Conservation (phyloP, 2,329 filamentous ascomycete species). For the Pseudogymnoascus sp. region DNA sequence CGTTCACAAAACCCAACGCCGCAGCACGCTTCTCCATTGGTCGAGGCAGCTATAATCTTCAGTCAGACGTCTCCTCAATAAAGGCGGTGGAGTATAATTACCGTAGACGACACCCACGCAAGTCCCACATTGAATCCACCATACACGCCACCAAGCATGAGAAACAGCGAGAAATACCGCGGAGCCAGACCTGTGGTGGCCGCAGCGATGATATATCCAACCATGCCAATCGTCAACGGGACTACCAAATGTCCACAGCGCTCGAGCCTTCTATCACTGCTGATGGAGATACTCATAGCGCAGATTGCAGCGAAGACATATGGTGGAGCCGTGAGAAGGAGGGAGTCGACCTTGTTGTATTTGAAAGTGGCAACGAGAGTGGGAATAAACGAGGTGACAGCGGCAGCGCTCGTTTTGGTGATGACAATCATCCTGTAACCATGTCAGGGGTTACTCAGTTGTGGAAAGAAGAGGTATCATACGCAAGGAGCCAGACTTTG, state of each 20-base stretch:
- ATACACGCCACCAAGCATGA: conserved; percentile 16
- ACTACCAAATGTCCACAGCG: conserved; percentile 14
- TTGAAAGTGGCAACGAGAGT: conserved; percentile 25
- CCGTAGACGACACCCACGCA: conserved; percentile 18
- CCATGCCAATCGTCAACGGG: conserved; percentile 16
- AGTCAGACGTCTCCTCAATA: neutral
- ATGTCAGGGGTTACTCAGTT: neutral
- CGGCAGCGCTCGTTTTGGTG: conserved; percentile 12
- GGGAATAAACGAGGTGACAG: conserved; percentile 19
- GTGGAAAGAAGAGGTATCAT: neutral
- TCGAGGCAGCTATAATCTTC: conserved; percentile 10
- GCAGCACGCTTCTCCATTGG: conserved; percentile 20
- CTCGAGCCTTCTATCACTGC: neutral
- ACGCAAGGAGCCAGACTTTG: conserved; percentile 16
- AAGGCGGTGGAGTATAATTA: neutral
- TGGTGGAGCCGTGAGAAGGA: conserved; percentile 20
- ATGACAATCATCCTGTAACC: neutral
- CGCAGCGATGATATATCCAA: conserved; percentile 17
- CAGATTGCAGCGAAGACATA: conserved; percentile 17
- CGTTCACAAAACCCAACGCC: conserved; percentile 20
- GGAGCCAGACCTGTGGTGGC: conserved; percentile 14
- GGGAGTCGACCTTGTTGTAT: conserved; percentile 15
- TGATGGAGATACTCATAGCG: neutral
- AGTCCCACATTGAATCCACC: conserved; percentile 17
- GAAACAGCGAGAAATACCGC: conserved; percentile 18